phyloP scores from a whole-genome alignment of 345 rosid species.

The Viola odorata region DNA sequence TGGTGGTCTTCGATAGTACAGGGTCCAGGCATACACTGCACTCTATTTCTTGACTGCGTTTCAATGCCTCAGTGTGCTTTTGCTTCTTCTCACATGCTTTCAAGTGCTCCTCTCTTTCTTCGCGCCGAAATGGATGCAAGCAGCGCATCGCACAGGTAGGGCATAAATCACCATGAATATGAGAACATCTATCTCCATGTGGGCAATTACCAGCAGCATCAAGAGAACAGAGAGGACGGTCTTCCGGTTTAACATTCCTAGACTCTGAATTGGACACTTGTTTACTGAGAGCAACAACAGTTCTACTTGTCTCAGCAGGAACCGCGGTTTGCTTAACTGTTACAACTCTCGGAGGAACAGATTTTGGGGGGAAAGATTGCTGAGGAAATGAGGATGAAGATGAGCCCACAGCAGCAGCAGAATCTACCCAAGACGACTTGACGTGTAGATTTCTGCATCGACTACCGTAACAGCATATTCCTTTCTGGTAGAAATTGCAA shows the following conservation, averaged over 20 bases:
- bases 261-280: background rate
- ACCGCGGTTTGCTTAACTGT: background rate
- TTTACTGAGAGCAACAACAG: constrained; percentile 22
- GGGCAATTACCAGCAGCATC: constrained; percentile 72
- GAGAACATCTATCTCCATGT: constrained; percentile 59
- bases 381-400: constrained; percentile 40
- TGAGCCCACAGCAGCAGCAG: constrained; percentile 31
- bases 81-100: constrained; percentile 58
- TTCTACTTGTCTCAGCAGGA: constrained; percentile 5
- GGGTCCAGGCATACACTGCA: constrained; percentile 70
- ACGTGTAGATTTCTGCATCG: constrained; percentile 74
- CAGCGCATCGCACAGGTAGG: constrained; percentile 67
- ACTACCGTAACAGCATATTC: constrained; percentile 64
- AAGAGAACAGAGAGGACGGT: constrained; percentile 58
- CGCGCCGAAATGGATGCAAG: constrained; percentile 66
- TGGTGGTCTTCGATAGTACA: constrained; percentile 52
- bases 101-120: constrained; percentile 63
- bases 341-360: background rate
- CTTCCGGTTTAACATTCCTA: constrained; percentile 37
- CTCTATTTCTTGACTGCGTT: constrained; percentile 49
- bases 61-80: constrained; percentile 46
- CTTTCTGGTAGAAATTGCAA: constrained; percentile 82
- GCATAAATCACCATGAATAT: constrained; percentile 72
- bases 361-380: constrained; percentile 9
- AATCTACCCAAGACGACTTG: constrained; percentile 35